Evolutionary conservation across 2,329 filamentous ascomycete species (phyloP).

Genomic region (Fusarium transvaalense): DNA sequence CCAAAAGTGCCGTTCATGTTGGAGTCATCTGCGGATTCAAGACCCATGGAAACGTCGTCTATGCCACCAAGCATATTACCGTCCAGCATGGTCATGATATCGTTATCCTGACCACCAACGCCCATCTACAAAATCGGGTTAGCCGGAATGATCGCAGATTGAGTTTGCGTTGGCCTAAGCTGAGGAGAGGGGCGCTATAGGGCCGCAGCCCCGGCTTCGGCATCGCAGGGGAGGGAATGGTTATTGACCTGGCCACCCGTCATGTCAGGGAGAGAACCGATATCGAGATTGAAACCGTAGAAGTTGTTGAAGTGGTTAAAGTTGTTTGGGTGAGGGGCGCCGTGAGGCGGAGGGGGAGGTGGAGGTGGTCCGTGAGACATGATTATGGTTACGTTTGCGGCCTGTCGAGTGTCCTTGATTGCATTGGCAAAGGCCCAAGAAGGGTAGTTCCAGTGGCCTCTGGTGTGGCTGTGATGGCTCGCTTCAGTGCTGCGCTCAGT

Average conservation of each 20-base stretch:
- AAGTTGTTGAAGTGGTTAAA: conserved; percentile 53
- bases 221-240: conserved; percentile 26
- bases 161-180: conserved; percentile 35
- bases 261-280: conserved; percentile 48
- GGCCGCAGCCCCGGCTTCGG: conserved; percentile 33
- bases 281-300: conserved; percentile 54
- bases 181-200: conserved; percentile 23
- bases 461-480: conserved; percentile 15
- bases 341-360: conserved; percentile 50
- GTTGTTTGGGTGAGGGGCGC: conserved; percentile 37
- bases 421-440: conserved; percentile 46
- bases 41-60: conserved; percentile 58
- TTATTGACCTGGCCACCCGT: conserved; percentile 44
- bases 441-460: conserved; percentile 24
- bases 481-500: conserved; percentile 23
- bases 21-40: conserved; percentile 55
- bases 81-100: conserved; percentile 61
- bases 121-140: conserved; percentile 46
- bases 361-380: conserved; percentile 56
- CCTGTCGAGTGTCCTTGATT: conserved; percentile 41
- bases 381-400: conserved; percentile 32
- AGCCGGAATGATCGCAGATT: conserved; percentile 32
- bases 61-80: conserved; percentile 56
- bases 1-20: conserved; percentile 41
- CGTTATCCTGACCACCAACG: conserved; percentile 49